phyloP scores from a whole-genome alignment of 257 asterid species.

The Forsythia viridissima region DNA sequence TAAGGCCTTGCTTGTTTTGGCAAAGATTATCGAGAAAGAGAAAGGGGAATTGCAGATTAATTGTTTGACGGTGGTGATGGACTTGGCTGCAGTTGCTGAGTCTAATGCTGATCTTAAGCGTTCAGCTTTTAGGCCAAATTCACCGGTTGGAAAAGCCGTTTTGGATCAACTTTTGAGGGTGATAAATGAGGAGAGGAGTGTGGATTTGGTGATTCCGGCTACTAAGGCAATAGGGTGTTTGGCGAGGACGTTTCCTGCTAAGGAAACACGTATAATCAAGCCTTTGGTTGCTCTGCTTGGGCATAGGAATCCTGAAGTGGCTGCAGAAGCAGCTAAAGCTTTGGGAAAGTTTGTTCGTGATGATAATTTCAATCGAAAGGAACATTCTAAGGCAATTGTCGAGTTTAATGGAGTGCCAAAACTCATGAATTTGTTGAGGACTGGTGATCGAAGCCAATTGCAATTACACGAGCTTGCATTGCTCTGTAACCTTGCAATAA shows the following conservation, averaged over 20 bases:
- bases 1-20: constrained; percentile 55
- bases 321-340: constrained; percentile 47
- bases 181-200: constrained; percentile 35
- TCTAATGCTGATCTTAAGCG: constrained; percentile 44
- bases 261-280: constrained; percentile 45
- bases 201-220: constrained; percentile 36
- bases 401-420: constrained; percentile 57
- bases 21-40: constrained; percentile 56
- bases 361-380: constrained; percentile 47
- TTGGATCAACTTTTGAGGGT: constrained; percentile 63
- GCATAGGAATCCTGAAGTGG: constrained; percentile 29
- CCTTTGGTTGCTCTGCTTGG: constrained; percentile 45
- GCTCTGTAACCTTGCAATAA: constrained; percentile 52
- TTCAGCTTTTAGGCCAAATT: constrained; percentile 46
- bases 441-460: constrained; percentile 21
- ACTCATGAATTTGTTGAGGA: constrained; percentile 43
- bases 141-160: constrained; percentile 52
- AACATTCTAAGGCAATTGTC: constrained; percentile 46
- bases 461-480: constrained; percentile 46
- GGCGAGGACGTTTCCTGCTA: constrained; percentile 57
- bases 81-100: constrained; percentile 60
- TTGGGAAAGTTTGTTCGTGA: constrained; percentile 50
- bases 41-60: constrained; percentile 41
- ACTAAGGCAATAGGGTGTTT: constrained; percentile 53
- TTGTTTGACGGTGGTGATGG: constrained; percentile 53